These are phyloP conservation scores for Monosporozyma siamensis DNA, from an alignment of 805 yeast species.

Conservation along the genomic window DNA sequence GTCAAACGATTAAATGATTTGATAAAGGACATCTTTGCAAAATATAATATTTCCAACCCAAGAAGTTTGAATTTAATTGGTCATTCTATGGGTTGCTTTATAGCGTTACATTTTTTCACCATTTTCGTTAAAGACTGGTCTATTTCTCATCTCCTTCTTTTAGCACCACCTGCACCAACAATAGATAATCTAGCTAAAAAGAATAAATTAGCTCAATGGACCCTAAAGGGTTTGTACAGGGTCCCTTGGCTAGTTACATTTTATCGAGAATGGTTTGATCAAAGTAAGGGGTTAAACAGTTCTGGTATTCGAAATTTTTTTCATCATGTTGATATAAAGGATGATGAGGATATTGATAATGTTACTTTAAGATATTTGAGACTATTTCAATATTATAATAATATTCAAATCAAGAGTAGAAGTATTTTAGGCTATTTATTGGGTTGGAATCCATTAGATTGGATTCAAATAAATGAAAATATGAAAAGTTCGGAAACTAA, in stretches of 20 bases:
- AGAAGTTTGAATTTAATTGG: conserved; percentile 33
- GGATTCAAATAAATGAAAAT: conserved; percentile 11
- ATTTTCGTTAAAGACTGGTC: conserved; percentile 16
- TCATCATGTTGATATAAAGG: conserved; percentile 6
- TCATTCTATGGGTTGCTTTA: conserved; percentile 66
- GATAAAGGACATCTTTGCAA: not conserved
- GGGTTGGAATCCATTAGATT: conserved; percentile 26
- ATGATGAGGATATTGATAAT: conserved; percentile 5
- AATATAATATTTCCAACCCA: not conserved
- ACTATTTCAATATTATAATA: conserved; percentile 24
- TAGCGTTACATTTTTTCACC: conserved; percentile 39
- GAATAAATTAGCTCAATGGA: conserved; percentile 10
- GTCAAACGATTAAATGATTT: not conserved
- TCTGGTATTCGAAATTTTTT: conserved; percentile 25
- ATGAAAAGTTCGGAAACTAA: not conserved
- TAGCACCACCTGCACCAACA: conserved; percentile 40
- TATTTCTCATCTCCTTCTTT: conserved; percentile 29
- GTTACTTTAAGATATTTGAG: conserved; percentile 13
- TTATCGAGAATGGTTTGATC: conserved; percentile 25
- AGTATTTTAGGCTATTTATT: conserved; percentile 22
- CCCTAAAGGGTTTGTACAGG: conserved; percentile 10
- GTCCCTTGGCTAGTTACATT: conserved; percentile 22
- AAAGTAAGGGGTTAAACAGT: conserved; percentile 24
- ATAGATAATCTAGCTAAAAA: conserved; percentile 13
- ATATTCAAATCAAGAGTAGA: conserved; percentile 23